Base-by-base conservation (phyloP, 75 land plant genomes). In the Larix kaempferi region DNA sequence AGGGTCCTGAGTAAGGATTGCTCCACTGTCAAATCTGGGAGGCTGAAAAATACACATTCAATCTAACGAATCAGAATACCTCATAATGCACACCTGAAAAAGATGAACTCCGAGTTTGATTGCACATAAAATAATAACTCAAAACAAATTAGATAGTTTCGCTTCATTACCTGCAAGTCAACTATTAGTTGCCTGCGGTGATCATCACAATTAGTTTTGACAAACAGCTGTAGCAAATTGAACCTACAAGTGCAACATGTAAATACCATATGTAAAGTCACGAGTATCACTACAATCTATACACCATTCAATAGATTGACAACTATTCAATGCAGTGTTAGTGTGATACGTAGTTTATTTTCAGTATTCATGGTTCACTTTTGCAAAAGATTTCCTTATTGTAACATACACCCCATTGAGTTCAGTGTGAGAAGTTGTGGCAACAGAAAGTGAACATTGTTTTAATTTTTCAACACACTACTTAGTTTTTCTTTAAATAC, bases 21-120 rank as follows among this genome's bases (percentile, higher is more conserved):
- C 73, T 41, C 91, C 90, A 78, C 86, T 86, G 17, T 95, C 98
- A 87, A 95, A 95, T 76, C 86, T 87, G 21, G 98, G 98, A 76
- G 86, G 88, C 98, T 95, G 84, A 23, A 35, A 44, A 71, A 27
- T 2, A 63, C 37, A 1, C 26, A 29, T 25, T 16, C 13, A 49
- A 49, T 35, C 21, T 39, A 39, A 19, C 41, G 23, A 69, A 21
- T 41, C 49, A 69, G 49, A n/a, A 19, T 5, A 0, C 49, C 44
- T 39, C 10, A 69, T 39, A 41, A 69, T n/a, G 10, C 2, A 69
- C 17, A 69, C n/a, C 10, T 69, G 54, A 41, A 65, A 10, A 69
- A 41, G 25, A 16, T 69, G 52, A 69, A 44, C 12, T 69, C 49
- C n/a, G n/a, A 21, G 25, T 39, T 41, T 5, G 44, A 6, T n/a